These are phyloP conservation scores for Didymella keratinophila DNA, from an alignment of 2,329 filamentous ascomycete species.

Conservation along the genomic window DNA sequence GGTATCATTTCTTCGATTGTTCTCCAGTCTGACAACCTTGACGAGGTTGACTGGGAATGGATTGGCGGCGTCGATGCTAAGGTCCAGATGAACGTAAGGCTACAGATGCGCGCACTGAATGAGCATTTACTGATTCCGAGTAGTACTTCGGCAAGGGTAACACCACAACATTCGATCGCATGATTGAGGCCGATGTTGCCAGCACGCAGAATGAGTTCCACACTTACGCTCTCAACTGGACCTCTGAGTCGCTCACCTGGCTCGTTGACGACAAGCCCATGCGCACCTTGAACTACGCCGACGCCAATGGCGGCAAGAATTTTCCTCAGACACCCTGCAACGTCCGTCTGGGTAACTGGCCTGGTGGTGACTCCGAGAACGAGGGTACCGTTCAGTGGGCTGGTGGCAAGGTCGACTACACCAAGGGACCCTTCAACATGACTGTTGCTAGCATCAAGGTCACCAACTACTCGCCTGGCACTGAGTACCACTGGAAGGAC, in stretches of 20 bases:
- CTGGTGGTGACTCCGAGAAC: conserved; percentile 57
- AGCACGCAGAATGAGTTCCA: conserved; percentile 65
- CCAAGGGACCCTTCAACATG: conserved; percentile 60
- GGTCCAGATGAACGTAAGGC: conserved; percentile 67
- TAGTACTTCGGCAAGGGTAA: conserved; percentile 74
- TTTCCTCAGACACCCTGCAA: conserved; percentile 82
- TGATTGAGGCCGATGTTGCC: conserved; percentile 66
- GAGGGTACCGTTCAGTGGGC: conserved; percentile 73
- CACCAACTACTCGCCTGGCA: conserved; percentile 61
- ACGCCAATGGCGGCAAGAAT: conserved; percentile 64
- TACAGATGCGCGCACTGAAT: not conserved
- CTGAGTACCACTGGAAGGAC: conserved; percentile 60
- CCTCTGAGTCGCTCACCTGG: conserved; percentile 70
- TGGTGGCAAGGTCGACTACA: conserved; percentile 63
- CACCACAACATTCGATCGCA: conserved; percentile 74
- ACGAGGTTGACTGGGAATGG: conserved; percentile 89
- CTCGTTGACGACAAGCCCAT: conserved; percentile 73
- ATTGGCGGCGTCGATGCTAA: conserved; percentile 70
- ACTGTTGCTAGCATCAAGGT: conserved; percentile 60
- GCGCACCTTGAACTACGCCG: conserved; percentile 68
- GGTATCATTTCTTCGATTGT: conserved; percentile 86
- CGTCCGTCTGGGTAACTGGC: conserved; percentile 56
- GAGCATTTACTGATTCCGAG: not conserved
- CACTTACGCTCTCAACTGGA: conserved; percentile 79
- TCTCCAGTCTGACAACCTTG: conserved; percentile 81